Conservation (phyloP, 1,139 yeast genomes). For the Pneumocystis canis region DNA sequence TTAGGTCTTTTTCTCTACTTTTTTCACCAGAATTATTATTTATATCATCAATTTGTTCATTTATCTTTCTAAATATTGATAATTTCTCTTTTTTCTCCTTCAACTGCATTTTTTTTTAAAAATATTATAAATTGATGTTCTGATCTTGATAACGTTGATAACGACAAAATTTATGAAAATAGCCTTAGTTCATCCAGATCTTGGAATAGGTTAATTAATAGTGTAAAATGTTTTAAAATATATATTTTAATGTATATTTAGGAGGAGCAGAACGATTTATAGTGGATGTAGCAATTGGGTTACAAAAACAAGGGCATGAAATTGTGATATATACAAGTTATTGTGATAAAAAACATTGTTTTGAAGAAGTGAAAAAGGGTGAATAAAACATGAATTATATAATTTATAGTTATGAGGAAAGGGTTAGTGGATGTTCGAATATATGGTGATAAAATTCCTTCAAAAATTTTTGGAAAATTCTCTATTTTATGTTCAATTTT, state of each 20-base stretch:
- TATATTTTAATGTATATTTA: slow-evolving; percentile 4
- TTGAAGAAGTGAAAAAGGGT: slow-evolving; percentile 59
- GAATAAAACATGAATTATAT: neutral
- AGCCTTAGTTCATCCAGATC: slow-evolving; percentile 89
- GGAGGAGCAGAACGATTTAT: slow-evolving; percentile 94
- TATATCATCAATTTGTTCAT: neutral
- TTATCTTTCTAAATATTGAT: slow-evolving; percentile 1
- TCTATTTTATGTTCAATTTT: slow-evolving; percentile 71
- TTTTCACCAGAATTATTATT: neutral
- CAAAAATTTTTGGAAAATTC: slow-evolving; percentile 47
- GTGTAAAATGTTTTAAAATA: neutral
- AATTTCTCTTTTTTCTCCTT: neutral
- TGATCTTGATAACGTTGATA: neutral
- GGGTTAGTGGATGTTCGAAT: slow-evolving; percentile 48
- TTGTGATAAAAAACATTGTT: slow-evolving; percentile 73
- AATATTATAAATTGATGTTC: too few species aligned
- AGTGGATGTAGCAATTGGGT: slow-evolving; percentile 85
- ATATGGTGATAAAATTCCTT: slow-evolving; percentile 69
- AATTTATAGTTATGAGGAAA: neutral
- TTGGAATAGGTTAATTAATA: slow-evolving; percentile 52
- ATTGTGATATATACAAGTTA: slow-evolving; percentile 74
- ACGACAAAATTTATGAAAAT: slow-evolving; percentile 31
- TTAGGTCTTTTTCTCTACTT: slow-evolving; percentile 79
- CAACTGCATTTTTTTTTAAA: neutral
- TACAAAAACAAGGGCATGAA: slow-evolving; percentile 53